Evolutionary conservation across 2,329 filamentous ascomycete species (phyloP).

Genomic region (Aspergillus neoniger): DNA sequence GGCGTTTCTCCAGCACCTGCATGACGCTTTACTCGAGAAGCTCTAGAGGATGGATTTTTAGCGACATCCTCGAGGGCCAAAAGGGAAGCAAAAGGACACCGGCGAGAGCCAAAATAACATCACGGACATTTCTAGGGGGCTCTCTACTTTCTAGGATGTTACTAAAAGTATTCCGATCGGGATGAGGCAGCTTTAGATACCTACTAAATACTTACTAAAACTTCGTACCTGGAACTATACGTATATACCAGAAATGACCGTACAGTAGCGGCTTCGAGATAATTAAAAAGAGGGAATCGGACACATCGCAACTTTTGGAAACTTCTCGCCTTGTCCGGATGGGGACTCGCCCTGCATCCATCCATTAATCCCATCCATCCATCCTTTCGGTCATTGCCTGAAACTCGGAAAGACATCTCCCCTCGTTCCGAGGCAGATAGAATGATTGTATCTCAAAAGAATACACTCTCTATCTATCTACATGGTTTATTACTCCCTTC

Average conservation of each 20-base stretch:
- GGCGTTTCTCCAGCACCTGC: constrained; percentile 18
- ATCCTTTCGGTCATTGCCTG: constrained; percentile 7
- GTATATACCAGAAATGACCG: constrained; percentile 16
- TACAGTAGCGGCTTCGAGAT: constrained; percentile 21
- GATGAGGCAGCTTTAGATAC: constrained; percentile 8
- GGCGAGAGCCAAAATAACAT: constrained; percentile 13
- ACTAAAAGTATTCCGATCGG: neutral
- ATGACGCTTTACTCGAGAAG: constrained; percentile 24
- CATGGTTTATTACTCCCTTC: too few species aligned
- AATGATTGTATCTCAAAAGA: too few species aligned
- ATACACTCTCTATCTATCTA: too few species aligned
- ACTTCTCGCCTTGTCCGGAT: neutral
- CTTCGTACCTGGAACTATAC: neutral
- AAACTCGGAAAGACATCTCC: constrained; percentile 15
- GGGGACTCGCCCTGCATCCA: neutral
- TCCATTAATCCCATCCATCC: too few species aligned
- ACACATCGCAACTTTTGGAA: constrained; percentile 7
- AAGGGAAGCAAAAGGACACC: constrained; percentile 9
- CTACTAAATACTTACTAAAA: constrained; percentile 10
- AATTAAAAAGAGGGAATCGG: constrained; percentile 6
- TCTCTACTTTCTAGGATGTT: neutral
- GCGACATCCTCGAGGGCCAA: constrained; percentile 3
- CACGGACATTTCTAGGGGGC: neutral
- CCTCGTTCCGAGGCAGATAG: neutral
- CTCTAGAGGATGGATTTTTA: constrained; percentile 17